Evolutionary conservation across 2,329 filamentous ascomycete species (phyloP).

Genomic region (Didymella segeticola): DNA sequence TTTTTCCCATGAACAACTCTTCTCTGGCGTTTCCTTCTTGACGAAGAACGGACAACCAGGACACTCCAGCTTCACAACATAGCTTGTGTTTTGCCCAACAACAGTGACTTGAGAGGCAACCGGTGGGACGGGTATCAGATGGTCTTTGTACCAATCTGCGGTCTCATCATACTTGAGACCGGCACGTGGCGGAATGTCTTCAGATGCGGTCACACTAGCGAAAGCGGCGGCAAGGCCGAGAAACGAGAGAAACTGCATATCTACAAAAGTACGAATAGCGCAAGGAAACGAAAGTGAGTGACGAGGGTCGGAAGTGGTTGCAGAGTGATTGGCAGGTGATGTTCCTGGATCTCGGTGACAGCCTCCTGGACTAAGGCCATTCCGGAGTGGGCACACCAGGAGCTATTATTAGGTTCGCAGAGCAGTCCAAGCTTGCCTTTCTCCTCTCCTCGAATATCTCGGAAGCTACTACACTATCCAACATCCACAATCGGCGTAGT

Average conservation of each 20-base stretch:
- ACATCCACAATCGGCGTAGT: background rate
- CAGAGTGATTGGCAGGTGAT: conserved; percentile 1
- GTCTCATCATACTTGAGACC: conserved; percentile 25
- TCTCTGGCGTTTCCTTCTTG: conserved; percentile 8
- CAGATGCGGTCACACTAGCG: conserved; percentile 9
- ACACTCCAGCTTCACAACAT: conserved; percentile 40
- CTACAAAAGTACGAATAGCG: conserved; percentile 6
- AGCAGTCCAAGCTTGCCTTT: background rate
- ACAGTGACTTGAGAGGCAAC: conserved; percentile 26
- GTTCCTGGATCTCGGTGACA: conserved; percentile 5
- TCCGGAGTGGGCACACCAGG: background rate
- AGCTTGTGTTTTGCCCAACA: conserved; percentile 30
- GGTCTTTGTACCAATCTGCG: conserved; percentile 14
- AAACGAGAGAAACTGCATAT: conserved; percentile 25
- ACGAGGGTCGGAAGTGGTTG: conserved; percentile 9
- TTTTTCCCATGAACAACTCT: background rate
- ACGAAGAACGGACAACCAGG: conserved; percentile 34
- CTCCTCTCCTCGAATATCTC: no score
- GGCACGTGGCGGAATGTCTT: background rate
- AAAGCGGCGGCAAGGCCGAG: conserved; percentile 17
- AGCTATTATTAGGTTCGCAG: conserved; percentile 2
- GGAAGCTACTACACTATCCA: no score
- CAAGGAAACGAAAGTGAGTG: conserved; percentile 16
- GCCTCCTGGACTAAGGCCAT: conserved; percentile 8
- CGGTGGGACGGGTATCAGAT: background rate